Evolutionary conservation across 495 filamentous ascomycete genomes (phyloP).

Genomic region (Hypomontagnella submonticulosa): DNA sequence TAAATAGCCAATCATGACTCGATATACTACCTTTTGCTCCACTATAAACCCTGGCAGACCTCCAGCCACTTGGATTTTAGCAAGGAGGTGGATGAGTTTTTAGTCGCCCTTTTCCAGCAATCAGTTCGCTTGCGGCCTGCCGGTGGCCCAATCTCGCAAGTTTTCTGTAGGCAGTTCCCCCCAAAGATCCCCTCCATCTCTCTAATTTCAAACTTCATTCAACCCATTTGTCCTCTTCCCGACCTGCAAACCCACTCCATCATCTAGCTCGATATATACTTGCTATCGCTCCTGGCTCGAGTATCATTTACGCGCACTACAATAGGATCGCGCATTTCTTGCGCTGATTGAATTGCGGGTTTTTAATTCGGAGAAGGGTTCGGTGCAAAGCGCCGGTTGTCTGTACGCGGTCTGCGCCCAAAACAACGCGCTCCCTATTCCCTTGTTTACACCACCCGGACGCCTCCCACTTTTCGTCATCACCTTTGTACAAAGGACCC

Average conservation of each 20-base stretch:
- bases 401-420: constrained; percentile 44
- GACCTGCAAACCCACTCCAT: constrained; percentile 32
- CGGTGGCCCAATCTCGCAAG: constrained; percentile 36
- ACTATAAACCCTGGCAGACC: constrained; percentile 23
- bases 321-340: constrained; percentile 25
- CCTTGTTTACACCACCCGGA: constrained; percentile 50
- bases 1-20: constrained; percentile 20
- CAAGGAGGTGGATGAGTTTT: constrained; percentile 34
- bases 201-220: constrained; percentile 41
- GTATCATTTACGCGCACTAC: constrained; percentile 17
- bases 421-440: constrained; percentile 54
- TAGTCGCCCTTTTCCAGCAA: constrained; percentile 34
- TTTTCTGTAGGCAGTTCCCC: constrained; percentile 34
- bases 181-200: constrained; percentile 36
- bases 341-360: constrained; percentile 35
- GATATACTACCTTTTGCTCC: neutral
- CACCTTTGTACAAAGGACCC: constrained; percentile 26
- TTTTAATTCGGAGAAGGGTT: constrained; percentile 1
- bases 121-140: constrained; percentile 42
- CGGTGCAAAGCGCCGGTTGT: constrained; percentile 27
- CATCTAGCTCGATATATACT: constrained; percentile 33
- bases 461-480: constrained; percentile 37
- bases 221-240: constrained; percentile 39
- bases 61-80: constrained; percentile 46
- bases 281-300: constrained; percentile 19